Evolutionary conservation across 495 filamentous ascomycete genomes (phyloP).

Genomic region (Amorphotheca resinae): DNA sequence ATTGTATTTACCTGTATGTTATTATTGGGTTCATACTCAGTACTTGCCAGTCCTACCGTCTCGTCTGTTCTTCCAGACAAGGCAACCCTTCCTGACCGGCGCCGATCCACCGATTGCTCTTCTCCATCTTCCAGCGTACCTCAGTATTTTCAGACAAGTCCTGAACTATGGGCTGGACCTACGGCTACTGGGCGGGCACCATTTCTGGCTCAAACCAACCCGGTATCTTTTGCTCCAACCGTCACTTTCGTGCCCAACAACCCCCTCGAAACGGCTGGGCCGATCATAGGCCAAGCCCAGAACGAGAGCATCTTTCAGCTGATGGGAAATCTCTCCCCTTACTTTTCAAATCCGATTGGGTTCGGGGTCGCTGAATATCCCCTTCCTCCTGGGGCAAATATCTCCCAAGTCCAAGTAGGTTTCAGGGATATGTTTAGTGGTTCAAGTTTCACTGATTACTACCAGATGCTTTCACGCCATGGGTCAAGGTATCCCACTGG

Average conservation of each 20-base stretch:
- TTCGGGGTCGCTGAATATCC: slow-evolving; percentile 46
- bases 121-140: slow-evolving; percentile 24
- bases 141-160: slow-evolving; percentile 43
- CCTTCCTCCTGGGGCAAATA: slow-evolving; percentile 39
- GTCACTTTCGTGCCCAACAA: slow-evolving; percentile 39
- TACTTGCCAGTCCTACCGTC: not conserved
- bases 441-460: slow-evolving; percentile 17
- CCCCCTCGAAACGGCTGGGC: slow-evolving; percentile 44
- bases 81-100: not conserved
- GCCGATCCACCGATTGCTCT: not conserved
- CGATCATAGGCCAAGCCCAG: slow-evolving; percentile 32
- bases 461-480: slow-evolving; percentile 65
- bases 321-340: slow-evolving; percentile 38
- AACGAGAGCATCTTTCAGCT: slow-evolving; percentile 42
- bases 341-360: slow-evolving; percentile 28
- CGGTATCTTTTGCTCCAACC: slow-evolving; percentile 30
- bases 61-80: not conserved
- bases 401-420: slow-evolving; percentile 37
- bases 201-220: slow-evolving; percentile 45
- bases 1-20: not conserved
- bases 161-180: slow-evolving; percentile 34
- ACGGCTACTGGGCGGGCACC: slow-evolving; percentile 44
- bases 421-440: not conserved
- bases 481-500: slow-evolving; percentile 67
- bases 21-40: not conserved